Conservation (phyloP, 2,329 filamentous ascomycete genomes). For the Chrysosporium queenslandicum region DNA sequence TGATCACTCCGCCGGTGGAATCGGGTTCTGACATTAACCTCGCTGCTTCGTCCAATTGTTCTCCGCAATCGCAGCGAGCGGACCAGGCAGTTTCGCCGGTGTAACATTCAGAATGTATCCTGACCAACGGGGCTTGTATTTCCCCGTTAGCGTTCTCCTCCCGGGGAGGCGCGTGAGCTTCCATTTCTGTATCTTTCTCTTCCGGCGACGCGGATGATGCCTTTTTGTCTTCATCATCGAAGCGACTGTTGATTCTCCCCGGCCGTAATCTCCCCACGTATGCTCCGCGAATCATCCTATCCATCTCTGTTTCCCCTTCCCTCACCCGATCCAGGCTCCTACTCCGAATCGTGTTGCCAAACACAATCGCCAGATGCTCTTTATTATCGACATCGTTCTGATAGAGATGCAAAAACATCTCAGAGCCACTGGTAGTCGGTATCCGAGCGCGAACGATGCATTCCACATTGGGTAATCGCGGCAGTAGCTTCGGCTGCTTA, state of each 20-base stretch:
- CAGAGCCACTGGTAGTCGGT: slow-evolving; percentile 77
- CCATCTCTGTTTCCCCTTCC: slow-evolving; percentile 42
- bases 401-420: slow-evolving; percentile 97
- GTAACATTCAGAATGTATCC: slow-evolving; percentile 97
- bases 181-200: slow-evolving; percentile 18
- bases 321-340: slow-evolving; percentile 45
- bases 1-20: slow-evolving; percentile 68
- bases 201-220: not conserved
- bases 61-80: slow-evolving; percentile 91
- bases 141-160: slow-evolving; percentile 10
- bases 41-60: slow-evolving; percentile 93
- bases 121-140: slow-evolving; percentile 57
- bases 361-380: slow-evolving; percentile 94
- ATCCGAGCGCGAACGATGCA: slow-evolving; percentile 93
- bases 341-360: slow-evolving; percentile 73
- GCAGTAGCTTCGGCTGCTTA: slow-evolving; percentile 61
- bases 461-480: slow-evolving; percentile 70
- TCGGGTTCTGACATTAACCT: slow-evolving; percentile 59
- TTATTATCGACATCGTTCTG: slow-evolving; percentile 88
- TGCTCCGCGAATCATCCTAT: slow-evolving; percentile 82
- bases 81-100: slow-evolving; percentile 98
- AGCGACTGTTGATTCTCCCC: slow-evolving; percentile 65
- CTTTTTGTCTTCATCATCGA: slow-evolving; percentile 36
- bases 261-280: slow-evolving; percentile 83
- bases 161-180: not conserved